These are phyloP conservation scores for Kwoniella pini DNA, from an alignment of 768 basidiomycete species.

Conservation along the genomic window DNA sequence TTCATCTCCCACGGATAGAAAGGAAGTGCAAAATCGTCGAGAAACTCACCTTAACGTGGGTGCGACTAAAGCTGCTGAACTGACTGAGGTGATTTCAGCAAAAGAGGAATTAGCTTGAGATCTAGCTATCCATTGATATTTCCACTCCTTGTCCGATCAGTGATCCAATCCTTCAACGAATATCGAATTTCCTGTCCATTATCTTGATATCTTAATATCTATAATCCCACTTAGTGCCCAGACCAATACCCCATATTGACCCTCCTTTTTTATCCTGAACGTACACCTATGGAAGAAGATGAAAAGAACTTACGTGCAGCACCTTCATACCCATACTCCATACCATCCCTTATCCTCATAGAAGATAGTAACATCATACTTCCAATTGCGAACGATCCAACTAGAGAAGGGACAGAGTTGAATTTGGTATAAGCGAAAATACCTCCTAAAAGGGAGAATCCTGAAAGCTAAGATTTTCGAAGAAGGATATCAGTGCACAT, in stretches of 20 bases:
- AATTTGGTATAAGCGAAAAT: conserved; percentile 45
- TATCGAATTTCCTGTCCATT: too few species aligned
- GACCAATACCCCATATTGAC: too few species aligned
- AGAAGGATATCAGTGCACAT: not conserved
- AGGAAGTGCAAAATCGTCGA: not conserved
- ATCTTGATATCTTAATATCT: too few species aligned
- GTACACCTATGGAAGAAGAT: too few species aligned
- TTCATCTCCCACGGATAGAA: too few species aligned
- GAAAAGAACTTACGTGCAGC: conserved; percentile 45
- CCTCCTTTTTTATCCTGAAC: too few species aligned
- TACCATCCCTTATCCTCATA: conserved; percentile 52
- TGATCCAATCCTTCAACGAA: too few species aligned
- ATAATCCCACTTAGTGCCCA: too few species aligned
- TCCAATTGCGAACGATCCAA: conserved; percentile 49
- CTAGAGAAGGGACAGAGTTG: conserved; percentile 42
- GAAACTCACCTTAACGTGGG: conserved; percentile 22
- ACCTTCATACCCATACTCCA: conserved; percentile 53
- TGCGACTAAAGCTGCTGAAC: conserved; percentile 23
- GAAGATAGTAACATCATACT: conserved; percentile 47
- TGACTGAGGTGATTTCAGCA: conserved; percentile 6
- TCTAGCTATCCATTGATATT: not conserved
- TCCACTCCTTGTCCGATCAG: not conserved
- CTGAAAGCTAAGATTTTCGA: conserved; percentile 37
- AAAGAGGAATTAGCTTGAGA: not conserved
- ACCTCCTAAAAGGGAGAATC: conserved; percentile 46